Conservation (phyloP, 2,329 filamentous ascomycete genomes). For the Bretziella fagacearum region DNA sequence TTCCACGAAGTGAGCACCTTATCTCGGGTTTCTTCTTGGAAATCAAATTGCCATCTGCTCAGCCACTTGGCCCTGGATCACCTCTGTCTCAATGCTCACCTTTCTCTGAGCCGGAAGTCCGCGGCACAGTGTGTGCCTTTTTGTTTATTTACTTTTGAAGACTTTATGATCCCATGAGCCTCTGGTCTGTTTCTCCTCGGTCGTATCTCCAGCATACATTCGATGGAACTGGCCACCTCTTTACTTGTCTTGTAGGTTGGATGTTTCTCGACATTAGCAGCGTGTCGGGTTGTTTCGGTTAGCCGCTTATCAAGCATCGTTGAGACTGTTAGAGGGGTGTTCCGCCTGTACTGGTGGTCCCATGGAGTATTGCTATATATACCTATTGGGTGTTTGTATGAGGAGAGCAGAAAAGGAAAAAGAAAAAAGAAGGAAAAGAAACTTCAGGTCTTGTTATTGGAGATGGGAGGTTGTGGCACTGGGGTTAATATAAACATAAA, state of each 20-base stretch:
- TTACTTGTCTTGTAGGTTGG: neutral
- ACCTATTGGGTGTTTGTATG: too few species aligned
- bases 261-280: too few species aligned
- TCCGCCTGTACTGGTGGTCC: too few species aligned
- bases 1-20: neutral
- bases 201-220: neutral
- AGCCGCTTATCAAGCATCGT: too few species aligned
- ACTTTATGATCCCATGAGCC: constrained; percentile 2
- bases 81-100: neutral
- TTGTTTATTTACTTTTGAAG: neutral
- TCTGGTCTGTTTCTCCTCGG: constrained; percentile 1
- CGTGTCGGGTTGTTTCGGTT: too few species aligned
- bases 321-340: too few species aligned
- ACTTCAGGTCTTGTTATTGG: neutral
- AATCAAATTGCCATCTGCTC: too few species aligned
- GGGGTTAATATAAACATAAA: neutral
- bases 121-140: neutral
- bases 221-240: neutral
- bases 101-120: too few species aligned
- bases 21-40: too few species aligned
- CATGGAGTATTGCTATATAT: too few species aligned
- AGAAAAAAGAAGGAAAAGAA: neutral
- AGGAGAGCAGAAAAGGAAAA: too few species aligned
- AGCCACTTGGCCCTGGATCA: too few species aligned
- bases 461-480: neutral